A percentile compares a stretch with the other conserved stretches of the same genome.
Conservation (phyloP, 257 asterid species). For the Ocimum tenuiflorum region DNA sequence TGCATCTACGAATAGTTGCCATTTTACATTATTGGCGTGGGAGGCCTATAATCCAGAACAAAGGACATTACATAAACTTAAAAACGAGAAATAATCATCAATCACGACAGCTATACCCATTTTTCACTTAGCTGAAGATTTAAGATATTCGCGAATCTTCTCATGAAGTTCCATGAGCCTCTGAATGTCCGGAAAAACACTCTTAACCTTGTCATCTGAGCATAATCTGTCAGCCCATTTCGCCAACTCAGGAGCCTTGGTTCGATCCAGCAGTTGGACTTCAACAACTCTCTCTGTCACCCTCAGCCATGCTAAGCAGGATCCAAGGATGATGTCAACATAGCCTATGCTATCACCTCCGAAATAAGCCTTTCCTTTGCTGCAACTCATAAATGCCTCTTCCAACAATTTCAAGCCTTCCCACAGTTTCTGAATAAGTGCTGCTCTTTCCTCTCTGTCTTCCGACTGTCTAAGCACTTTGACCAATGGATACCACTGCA, state of each 20-base stretch:
- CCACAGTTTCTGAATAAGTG: neutral
- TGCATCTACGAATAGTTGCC: neutral
- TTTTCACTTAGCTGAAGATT: neutral
- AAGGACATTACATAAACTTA: neutral
- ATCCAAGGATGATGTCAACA: slow-evolving; percentile 42
- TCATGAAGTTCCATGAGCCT: slow-evolving; percentile 21
- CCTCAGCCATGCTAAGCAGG: slow-evolving; percentile 31
- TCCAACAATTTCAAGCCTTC: slow-evolving; percentile 30
- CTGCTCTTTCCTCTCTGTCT: slow-evolving; percentile 12
- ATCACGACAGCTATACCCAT: neutral
- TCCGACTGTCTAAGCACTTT: slow-evolving; percentile 14
- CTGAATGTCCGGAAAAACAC: slow-evolving; percentile 15
- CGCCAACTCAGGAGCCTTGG: slow-evolving; percentile 24
- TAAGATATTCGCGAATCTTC: neutral
- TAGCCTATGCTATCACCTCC: slow-evolving; percentile 45
- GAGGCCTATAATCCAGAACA: neutral
- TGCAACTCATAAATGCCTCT: slow-evolving; percentile 26
- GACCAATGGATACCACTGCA: slow-evolving; percentile 31
- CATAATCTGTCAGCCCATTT: slow-evolving; percentile 24
- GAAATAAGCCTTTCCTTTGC: slow-evolving; percentile 36
- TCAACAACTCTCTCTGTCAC: slow-evolving; percentile 19
- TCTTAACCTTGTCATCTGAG: slow-evolving; percentile 13
- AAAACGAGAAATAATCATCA: neutral
- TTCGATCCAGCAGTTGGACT: slow-evolving; percentile 23
- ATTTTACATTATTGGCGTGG: neutral